Evolutionary conservation across 176 grass and related monocot genomes (phyloP).

Genomic region (Phragmites australis): DNA sequence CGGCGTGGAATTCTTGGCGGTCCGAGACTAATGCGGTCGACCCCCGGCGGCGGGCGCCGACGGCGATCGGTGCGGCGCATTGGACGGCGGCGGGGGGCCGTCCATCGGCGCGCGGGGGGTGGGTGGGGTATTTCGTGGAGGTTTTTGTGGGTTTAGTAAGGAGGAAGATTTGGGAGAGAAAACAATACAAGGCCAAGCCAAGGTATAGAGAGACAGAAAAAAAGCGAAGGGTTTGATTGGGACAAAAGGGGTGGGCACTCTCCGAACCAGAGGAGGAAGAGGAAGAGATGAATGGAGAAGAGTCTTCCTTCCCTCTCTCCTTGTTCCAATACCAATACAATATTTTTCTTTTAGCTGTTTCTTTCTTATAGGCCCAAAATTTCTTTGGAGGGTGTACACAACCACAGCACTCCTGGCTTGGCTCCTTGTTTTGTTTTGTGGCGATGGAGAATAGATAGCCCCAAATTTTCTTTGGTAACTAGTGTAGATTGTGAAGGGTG

Average conservation of each 20-base stretch:
- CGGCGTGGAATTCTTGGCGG: constrained; percentile 8
- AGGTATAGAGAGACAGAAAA: not conserved
- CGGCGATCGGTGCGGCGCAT: constrained; percentile 44
- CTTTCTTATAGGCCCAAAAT: constrained; percentile 21
- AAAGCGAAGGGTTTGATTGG: constrained; percentile 37
- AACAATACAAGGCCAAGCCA: not conserved
- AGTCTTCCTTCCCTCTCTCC: not conserved
- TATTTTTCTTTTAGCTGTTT: not conserved
- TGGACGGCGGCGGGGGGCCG: constrained; percentile 34
- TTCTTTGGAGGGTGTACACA: not conserved
- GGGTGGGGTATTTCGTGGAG: constrained; percentile 36
- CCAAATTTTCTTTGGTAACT: too few relatives aligned
- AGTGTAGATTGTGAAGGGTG: not conserved
- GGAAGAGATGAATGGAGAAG: constrained; percentile 28
- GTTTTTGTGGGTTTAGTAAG: constrained; percentile 50
- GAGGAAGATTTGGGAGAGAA: constrained; percentile 34
- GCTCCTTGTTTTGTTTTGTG: too few relatives aligned
- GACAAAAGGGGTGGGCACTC: constrained; percentile 48
- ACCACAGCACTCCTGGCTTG: constrained; percentile 16
- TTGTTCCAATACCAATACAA: constrained; percentile 38
- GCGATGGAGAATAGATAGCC: too few relatives aligned
- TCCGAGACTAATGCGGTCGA: constrained; percentile 7
- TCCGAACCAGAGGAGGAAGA: constrained; percentile 7
- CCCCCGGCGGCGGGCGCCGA: not conserved
- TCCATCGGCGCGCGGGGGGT: constrained; percentile 34